Percentiles rank a stretch among this genome's conserved stretches.
Conservation (phyloP, 192 early-diverging fungal genomes). For the Coemansia sp. region DNA sequence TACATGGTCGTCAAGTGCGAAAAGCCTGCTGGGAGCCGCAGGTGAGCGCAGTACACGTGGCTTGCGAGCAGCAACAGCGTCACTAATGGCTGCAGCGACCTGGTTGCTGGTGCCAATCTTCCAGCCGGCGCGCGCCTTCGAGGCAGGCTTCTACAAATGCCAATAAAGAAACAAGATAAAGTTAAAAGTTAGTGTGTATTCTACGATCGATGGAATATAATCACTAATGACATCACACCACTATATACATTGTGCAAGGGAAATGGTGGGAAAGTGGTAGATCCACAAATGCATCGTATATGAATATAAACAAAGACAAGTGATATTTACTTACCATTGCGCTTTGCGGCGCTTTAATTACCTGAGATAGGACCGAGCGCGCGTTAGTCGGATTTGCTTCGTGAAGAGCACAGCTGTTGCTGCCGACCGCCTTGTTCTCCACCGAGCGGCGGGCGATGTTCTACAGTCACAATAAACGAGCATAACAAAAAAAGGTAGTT, state of each 20-base stretch:
- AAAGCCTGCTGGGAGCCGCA: conserved; percentile 28
- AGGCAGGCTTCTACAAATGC: conserved; percentile 21
- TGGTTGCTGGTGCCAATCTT: conserved; percentile 17
- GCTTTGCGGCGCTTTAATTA: background rate
- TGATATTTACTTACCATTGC: conserved; percentile 1
- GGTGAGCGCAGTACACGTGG: conserved; percentile 40
- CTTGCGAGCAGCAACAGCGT: conserved; percentile 17
- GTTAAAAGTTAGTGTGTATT: background rate
- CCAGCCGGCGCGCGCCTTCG: background rate
- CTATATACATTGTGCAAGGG: background rate
- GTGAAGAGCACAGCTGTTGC: too few species aligned
- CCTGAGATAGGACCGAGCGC: background rate
- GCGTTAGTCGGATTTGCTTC: too few species aligned
- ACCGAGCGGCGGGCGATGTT: too few species aligned
- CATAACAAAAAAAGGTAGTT: background rate
- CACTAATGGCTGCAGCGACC: background rate
- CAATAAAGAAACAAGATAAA: background rate
- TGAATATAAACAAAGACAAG: background rate
- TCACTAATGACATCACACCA: too few species aligned
- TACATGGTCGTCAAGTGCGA: conserved; percentile 21
- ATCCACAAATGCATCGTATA: background rate
- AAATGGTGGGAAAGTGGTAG: background rate
- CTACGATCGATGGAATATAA: background rate
- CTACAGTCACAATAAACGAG: background rate
- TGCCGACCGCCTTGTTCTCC: too few species aligned